phyloP scores from a whole-genome alignment of 2,329 filamentous ascomycete genomes.

The Aureobasidium mangrovei region DNA sequence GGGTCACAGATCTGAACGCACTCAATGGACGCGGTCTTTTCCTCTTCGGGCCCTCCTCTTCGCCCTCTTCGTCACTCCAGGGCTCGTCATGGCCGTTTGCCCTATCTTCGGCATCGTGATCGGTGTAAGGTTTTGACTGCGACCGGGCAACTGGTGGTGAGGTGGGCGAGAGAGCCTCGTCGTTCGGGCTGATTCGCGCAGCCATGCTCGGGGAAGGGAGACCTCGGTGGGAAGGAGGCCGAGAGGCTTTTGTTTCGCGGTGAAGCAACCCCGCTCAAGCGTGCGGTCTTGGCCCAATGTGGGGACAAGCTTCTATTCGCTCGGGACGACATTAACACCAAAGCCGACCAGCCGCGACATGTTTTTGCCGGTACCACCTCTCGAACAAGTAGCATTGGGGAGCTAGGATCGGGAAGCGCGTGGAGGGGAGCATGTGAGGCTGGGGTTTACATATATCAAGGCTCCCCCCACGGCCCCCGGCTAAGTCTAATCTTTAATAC shows the following conservation, averaged over 20 bases:
- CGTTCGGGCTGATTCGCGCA: conserved; percentile 13
- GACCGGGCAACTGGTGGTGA: not conserved
- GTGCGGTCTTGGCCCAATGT: not conserved
- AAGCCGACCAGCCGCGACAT: conserved; percentile 13
- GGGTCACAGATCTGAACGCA: conserved; percentile 39
- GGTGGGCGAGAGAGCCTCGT: conserved; percentile 6
- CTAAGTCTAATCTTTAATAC: not conserved
- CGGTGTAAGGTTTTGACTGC: not conserved
- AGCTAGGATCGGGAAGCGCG: not conserved
- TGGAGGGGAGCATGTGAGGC: not conserved
- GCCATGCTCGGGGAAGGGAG: conserved; percentile 8
- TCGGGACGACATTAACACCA: conserved; percentile 9
- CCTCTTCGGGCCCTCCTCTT: conserved; percentile 36
- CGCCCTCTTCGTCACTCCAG: conserved; percentile 33
- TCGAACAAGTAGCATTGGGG: not conserved
- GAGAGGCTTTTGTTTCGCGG: conserved; percentile 8
- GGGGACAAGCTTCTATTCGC: not conserved
- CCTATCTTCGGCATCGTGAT: conserved; percentile 18
- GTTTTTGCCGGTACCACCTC: conserved; percentile 6
- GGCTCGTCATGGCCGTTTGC: conserved; percentile 23
- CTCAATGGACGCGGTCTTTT: conserved; percentile 29
- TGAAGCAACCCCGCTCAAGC: not conserved
- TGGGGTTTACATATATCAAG: not conserved
- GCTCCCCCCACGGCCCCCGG: not conserved
- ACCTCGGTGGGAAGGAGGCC: conserved; percentile 12